phyloP scores from a whole-genome alignment of 2,329 filamentous ascomycete species.

The Colletotrichum brevisporum region DNA sequence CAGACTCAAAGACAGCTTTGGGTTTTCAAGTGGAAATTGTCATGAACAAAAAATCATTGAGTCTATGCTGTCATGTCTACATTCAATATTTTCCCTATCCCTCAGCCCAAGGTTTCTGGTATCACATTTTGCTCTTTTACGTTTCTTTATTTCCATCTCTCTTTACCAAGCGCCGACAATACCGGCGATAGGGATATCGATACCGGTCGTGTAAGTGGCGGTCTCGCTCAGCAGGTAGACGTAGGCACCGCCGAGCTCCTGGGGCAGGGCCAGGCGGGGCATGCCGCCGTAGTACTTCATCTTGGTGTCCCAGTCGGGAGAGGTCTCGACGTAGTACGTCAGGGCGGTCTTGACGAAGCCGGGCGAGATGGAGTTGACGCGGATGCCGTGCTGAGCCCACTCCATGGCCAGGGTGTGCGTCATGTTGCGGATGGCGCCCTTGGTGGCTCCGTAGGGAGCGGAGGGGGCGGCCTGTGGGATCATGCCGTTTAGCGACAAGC shows the following conservation, averaged over 20 bases:
- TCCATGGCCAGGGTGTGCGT: conserved; percentile 61
- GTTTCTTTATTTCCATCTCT: background rate
- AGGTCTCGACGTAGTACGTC: conserved; percentile 65
- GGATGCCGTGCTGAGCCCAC: conserved; percentile 61
- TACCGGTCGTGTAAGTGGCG: conserved; percentile 63
- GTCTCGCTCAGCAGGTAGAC: conserved; percentile 69
- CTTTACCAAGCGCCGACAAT: conserved; percentile 46
- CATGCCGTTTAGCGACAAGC: background rate
- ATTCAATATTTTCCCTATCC: conserved; percentile 8
- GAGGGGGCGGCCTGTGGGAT: conserved; percentile 59
- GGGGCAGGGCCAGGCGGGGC: conserved; percentile 65
- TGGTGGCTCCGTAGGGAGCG: conserved; percentile 62
- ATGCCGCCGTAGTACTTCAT: conserved; percentile 72
- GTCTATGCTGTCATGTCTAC: conserved; percentile 28
- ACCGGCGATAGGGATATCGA: conserved; percentile 62
- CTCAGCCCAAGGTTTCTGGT: conserved; percentile 1
- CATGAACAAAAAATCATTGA: conserved; percentile 11
- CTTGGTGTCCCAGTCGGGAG: conserved; percentile 68
- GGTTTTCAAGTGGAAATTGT: background rate
- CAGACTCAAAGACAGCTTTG: no score
- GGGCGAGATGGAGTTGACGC: conserved; percentile 62
- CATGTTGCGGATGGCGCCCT: conserved; percentile 59
- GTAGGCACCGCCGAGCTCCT: conserved; percentile 70
- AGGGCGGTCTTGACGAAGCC: conserved; percentile 60
- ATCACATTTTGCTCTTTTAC: background rate